phyloP scores from a whole-genome alignment of 257 asterid species.

The Craterostigma plantagineum region DNA sequence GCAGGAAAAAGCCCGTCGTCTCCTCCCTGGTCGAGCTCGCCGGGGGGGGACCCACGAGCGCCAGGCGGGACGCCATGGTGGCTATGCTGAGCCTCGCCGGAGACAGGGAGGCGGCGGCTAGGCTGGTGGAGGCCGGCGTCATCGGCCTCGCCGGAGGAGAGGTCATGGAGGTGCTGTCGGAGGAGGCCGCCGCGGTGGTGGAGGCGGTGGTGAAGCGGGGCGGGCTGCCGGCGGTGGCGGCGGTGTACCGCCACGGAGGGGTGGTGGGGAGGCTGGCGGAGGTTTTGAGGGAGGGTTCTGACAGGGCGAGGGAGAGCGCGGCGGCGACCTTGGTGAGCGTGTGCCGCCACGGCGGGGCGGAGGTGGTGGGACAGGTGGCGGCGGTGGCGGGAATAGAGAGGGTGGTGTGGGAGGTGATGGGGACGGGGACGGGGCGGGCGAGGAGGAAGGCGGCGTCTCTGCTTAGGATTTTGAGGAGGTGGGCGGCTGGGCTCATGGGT shows the following conservation, averaged over 20 bases:
- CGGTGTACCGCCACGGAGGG: slow-evolving; percentile 19
- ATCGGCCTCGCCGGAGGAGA: slow-evolving; percentile 46
- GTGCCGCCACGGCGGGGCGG: slow-evolving; percentile 69
- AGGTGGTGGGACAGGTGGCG: slow-evolving; percentile 54
- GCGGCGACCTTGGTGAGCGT: slow-evolving; percentile 58
- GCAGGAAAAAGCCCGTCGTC: slow-evolving; percentile 40
- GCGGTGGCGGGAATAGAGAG: slow-evolving; percentile 48
- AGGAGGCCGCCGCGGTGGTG: slow-evolving; percentile 58
- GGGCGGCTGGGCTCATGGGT: slow-evolving; percentile 66
- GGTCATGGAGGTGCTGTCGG: slow-evolving; percentile 36
- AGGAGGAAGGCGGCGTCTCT: slow-evolving; percentile 64
- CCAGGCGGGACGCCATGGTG: slow-evolving; percentile 65
- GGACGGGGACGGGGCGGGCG: slow-evolving; percentile 59
- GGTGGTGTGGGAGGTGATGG: slow-evolving; percentile 71
- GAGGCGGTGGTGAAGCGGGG: slow-evolving; percentile 77
- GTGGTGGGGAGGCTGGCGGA: slow-evolving; percentile 26
- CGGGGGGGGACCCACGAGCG: slow-evolving; percentile 32
- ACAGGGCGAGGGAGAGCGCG: slow-evolving; percentile 51
- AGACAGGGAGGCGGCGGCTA: slow-evolving; percentile 55
- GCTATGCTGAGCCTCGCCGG: slow-evolving; percentile 65
- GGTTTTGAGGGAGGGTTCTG: slow-evolving; percentile 52
- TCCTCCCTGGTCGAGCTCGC: slow-evolving; percentile 53
- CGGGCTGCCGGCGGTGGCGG: slow-evolving; percentile 43
- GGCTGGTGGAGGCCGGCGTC: slow-evolving; percentile 57
- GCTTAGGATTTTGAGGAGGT: slow-evolving; percentile 69